A percentile compares a stretch with the other conserved stretches of the same genome.
These are phyloP conservation scores for Globisporangium okanoganense DNA, from an alignment of 352 stramenopile species.

Conservation along the genomic window DNA sequence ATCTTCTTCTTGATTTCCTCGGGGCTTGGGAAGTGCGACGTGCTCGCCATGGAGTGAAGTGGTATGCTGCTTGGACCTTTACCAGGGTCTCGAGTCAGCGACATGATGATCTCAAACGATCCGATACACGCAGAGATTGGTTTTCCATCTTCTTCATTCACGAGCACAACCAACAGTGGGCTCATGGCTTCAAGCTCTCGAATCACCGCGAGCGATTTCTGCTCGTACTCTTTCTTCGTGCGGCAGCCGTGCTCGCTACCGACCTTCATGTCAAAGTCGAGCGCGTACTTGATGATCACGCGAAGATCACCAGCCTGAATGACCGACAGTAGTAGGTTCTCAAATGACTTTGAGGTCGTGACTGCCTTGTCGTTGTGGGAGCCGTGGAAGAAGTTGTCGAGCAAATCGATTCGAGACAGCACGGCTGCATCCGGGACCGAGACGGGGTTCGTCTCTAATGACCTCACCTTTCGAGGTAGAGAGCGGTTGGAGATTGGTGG, in stretches of 20 bases:
- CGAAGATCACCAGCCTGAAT: slow-evolving; percentile 51
- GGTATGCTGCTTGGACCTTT: slow-evolving; percentile 24
- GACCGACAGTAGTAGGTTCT: slow-evolving; percentile 49
- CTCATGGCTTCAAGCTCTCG: slow-evolving; percentile 45
- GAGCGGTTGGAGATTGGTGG: slow-evolving; percentile 24
- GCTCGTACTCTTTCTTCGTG: slow-evolving; percentile 46
- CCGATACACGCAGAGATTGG: slow-evolving; percentile 20
- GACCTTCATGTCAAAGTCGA: slow-evolving; percentile 31
- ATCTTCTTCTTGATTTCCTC: slow-evolving; percentile 58
- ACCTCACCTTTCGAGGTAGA: neutral
- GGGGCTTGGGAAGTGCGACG: slow-evolving; percentile 40
- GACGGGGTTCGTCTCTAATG: neutral
- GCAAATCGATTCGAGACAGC: slow-evolving; percentile 25
- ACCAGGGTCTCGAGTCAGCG: slow-evolving; percentile 27
- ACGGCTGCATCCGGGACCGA: neutral
- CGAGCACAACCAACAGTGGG: slow-evolving; percentile 37
- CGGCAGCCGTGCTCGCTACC: slow-evolving; percentile 45
- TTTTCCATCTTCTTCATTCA: slow-evolving; percentile 28
- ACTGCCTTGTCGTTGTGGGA: slow-evolving; percentile 41
- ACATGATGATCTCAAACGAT: slow-evolving; percentile 55
- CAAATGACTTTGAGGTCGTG: slow-evolving; percentile 42
- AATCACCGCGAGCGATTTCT: slow-evolving; percentile 36
- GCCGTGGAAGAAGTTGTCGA: slow-evolving; percentile 61
- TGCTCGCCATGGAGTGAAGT: slow-evolving; percentile 54
- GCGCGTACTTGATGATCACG: slow-evolving; percentile 32